Conservation (phyloP, 805 yeast genomes). For the Priceomyces castillae region DNA sequence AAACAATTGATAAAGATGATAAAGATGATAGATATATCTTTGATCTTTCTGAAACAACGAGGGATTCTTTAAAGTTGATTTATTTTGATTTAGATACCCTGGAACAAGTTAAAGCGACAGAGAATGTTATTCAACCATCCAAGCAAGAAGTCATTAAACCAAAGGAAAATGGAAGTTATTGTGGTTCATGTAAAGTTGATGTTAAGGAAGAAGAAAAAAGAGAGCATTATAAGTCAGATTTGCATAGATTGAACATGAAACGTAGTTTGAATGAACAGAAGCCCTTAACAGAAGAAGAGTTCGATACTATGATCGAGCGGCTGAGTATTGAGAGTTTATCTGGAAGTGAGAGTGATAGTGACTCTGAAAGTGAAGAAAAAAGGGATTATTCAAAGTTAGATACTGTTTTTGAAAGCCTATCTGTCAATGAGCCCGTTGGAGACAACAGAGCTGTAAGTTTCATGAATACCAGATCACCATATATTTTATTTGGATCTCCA, state of each 20-base stretch:
- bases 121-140: background rate
- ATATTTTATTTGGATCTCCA: constrained; percentile 53
- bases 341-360: constrained; percentile 45
- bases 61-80: constrained; percentile 49
- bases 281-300: constrained; percentile 53
- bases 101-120: constrained; percentile 17
- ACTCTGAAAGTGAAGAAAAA: constrained; percentile 18
- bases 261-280: constrained; percentile 45
- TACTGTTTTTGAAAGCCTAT: constrained; percentile 17
- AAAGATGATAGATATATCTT: constrained; percentile 47
- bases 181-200: constrained; percentile 3
- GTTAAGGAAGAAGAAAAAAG: constrained; percentile 16
- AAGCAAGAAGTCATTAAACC: background rate
- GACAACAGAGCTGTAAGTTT: constrained; percentile 43
- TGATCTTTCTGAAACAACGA: constrained; percentile 37
- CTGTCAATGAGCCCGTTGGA: constrained; percentile 18
- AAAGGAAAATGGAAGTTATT: background rate
- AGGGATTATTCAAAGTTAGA: constrained; percentile 16
- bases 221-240: constrained; percentile 56
- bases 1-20: background rate
- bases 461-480: constrained; percentile 70
- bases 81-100: constrained; percentile 53
- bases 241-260: constrained; percentile 58
- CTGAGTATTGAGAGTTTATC: constrained; percentile 56
- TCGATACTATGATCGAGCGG: constrained; percentile 51